A percentile compares a stretch with the other conserved stretches of the same genome.
Evolutionary conservation across 108 stramenopile species (phyloP).

Genomic region (Nitzschia palea): DNA sequence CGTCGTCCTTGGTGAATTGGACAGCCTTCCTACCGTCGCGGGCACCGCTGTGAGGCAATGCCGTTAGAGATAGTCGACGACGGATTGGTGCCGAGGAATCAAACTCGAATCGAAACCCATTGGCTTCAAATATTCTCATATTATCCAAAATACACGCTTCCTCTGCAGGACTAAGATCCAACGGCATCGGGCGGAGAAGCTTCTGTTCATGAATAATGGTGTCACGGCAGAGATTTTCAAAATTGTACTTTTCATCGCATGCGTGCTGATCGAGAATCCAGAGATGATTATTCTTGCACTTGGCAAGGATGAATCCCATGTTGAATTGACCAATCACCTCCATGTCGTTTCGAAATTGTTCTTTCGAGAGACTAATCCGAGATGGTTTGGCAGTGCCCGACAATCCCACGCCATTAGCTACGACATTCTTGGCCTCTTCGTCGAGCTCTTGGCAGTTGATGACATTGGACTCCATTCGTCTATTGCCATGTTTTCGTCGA

Average conservation of each 20-base stretch:
- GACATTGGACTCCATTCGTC: not conserved
- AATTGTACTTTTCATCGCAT: conserved; percentile 85
- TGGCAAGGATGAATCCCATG: conserved; percentile 91
- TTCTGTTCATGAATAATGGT: conserved; percentile 84
- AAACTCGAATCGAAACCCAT: conserved; percentile 89
- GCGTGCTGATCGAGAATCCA: conserved; percentile 98
- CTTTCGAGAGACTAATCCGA: conserved; percentile 52
- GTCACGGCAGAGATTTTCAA: conserved; percentile 64
- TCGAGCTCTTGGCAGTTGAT: conserved; percentile 2
- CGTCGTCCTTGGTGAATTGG: conserved; percentile 93
- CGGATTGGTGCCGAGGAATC: conserved; percentile 74
- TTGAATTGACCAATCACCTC: conserved; percentile 94
- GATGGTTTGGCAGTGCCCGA: conserved; percentile 2
- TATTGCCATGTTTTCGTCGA: conserved; percentile 1
- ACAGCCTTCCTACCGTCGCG: conserved; percentile 86
- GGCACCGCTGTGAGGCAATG: conserved; percentile 89
- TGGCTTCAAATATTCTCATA: conserved; percentile 86
- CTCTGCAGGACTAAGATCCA: conserved; percentile 87
- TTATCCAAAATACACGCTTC: conserved; percentile 90
- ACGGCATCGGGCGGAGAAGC: conserved; percentile 72
- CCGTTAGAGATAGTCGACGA: conserved; percentile 81
- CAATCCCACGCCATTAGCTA: conserved; percentile 12
- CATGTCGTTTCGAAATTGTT: conserved; percentile 70
- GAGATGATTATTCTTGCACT: conserved; percentile 72
- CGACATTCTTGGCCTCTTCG: conserved; percentile 5